A percentile compares a stretch with the other conserved stretches of the same genome.
phyloP scores from a whole-genome alignment of 1,139 yeast genomes.

The Candida albicans region DNA sequence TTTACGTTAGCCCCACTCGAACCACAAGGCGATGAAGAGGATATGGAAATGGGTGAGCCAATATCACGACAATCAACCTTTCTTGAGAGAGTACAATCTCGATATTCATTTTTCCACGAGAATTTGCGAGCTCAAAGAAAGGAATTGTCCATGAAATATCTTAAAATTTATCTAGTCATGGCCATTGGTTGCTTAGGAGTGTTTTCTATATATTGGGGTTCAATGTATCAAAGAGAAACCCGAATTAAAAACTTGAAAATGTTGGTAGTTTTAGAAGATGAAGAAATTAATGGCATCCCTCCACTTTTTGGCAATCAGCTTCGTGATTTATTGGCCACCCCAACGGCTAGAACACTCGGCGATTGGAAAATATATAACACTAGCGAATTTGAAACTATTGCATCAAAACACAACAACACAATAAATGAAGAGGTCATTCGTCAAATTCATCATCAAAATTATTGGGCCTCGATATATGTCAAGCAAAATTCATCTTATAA shows the following conservation, averaged over 20 bases:
- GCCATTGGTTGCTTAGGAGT: slow-evolving; percentile 29
- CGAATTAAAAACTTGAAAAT: slow-evolving; percentile 23
- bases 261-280: slow-evolving; percentile 30
- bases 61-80: slow-evolving; percentile 16
- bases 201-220: slow-evolving; percentile 38
- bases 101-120: slow-evolving; percentile 13
- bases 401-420: slow-evolving; percentile 32
- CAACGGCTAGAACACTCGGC: slow-evolving; percentile 27
- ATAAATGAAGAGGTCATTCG: slow-evolving; percentile 30
- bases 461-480: slow-evolving; percentile 46
- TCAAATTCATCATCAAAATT: slow-evolving; percentile 43
- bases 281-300: slow-evolving; percentile 19
- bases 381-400: slow-evolving; percentile 30
- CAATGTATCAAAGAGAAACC: slow-evolving; percentile 23
- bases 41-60: slow-evolving; percentile 1
- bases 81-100: slow-evolving; percentile 16
- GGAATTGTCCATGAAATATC: neutral
- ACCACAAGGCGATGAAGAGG: neutral
- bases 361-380: slow-evolving; percentile 41
- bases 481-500: slow-evolving; percentile 36
- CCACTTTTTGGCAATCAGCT: slow-evolving; percentile 21
- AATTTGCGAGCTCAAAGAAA: neutral
- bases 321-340: slow-evolving; percentile 18
- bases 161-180: slow-evolving; percentile 24
- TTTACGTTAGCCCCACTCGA: neutral